These are phyloP conservation scores for Diaporthe nobilis DNA, from an alignment of 2,329 filamentous ascomycete species.

Conservation along the genomic window DNA sequence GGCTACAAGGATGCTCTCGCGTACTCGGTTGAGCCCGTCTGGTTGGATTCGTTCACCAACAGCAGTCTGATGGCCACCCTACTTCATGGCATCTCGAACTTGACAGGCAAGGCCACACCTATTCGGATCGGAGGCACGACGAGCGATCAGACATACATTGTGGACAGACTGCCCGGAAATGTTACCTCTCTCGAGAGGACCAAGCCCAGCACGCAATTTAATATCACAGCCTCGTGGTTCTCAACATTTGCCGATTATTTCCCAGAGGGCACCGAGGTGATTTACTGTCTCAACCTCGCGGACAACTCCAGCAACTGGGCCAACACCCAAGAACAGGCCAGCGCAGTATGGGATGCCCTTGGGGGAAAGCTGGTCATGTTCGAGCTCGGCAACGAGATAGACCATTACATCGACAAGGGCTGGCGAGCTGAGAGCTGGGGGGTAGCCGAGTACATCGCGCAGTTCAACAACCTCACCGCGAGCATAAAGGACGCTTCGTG, in stretches of 20 bases:
- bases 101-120: constrained; percentile 50
- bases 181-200: constrained; percentile 47
- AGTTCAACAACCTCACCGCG: constrained; percentile 52
- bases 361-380: constrained; percentile 49
- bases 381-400: constrained; percentile 55
- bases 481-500: constrained; percentile 49
- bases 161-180: constrained; percentile 47
- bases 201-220: constrained; percentile 48
- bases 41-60: constrained; percentile 50
- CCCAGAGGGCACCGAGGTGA: constrained; percentile 49
- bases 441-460: constrained; percentile 49
- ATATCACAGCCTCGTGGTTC: constrained; percentile 53
- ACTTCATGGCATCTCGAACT: constrained; percentile 46
- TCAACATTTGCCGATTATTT: constrained; percentile 51
- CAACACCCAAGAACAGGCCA: constrained; percentile 45
- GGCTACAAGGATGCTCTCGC: constrained; percentile 48
- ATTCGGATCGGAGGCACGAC: constrained; percentile 54
- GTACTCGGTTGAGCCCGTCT: constrained; percentile 54
- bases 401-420: constrained; percentile 53
- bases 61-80: constrained; percentile 49
- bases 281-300: constrained; percentile 52
- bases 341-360: constrained; percentile 48
- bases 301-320: constrained; percentile 46
- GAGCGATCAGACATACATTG: constrained; percentile 52
- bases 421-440: constrained; percentile 51